Percentiles rank a stretch among this genome's conserved stretches.
phyloP scores from a whole-genome alignment of 805 yeast species.

The Ogataea nakhonphanomensis region DNA sequence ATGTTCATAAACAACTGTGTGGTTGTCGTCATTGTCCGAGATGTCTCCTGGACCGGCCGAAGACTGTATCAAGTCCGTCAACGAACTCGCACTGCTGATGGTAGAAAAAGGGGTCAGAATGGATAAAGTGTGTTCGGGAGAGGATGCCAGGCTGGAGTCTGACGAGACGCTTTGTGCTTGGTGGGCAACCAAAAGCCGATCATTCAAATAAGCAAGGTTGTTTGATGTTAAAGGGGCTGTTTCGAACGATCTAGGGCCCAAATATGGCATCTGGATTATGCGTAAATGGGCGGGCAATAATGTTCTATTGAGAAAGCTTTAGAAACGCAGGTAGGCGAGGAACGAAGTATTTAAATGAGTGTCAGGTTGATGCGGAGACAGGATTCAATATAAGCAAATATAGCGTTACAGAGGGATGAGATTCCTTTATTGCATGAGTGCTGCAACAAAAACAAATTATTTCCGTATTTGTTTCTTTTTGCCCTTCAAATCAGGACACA shows the following conservation, averaged over 20 bases:
- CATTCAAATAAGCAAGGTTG: conserved; percentile 31
- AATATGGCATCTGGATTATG: conserved; percentile 29
- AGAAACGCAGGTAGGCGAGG: not conserved
- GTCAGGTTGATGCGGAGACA: conserved; percentile 4
- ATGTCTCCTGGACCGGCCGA: conserved; percentile 4
- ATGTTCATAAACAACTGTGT: conserved; percentile 21
- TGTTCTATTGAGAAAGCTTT: not conserved
- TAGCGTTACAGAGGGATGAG: conserved; percentile 9
- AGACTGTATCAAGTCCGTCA: conserved; percentile 11
- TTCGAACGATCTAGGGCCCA: conserved; percentile 35
- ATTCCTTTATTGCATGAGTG: conserved; percentile 2
- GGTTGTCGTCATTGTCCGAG: conserved; percentile 26
- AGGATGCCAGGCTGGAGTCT: conserved; percentile 17
- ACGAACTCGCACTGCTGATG: conserved; percentile 20
- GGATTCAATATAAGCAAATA: conserved; percentile 3
- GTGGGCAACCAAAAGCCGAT: conserved; percentile 18
- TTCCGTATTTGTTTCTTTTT: conserved; percentile 9
- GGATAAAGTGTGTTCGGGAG: conserved; percentile 24
- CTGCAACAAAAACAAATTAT: conserved; percentile 9
- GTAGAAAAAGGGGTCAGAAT: conserved; percentile 30
- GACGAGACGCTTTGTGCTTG: conserved; percentile 9
- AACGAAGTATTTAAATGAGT: conserved; percentile 4
- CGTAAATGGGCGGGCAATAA: not conserved
- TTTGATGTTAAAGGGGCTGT: conserved; percentile 34
- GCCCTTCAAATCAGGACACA: conserved; percentile 3